These are phyloP conservation scores for Notholithocarpus densiflorus DNA, from an alignment of 306 rosid species.

Conservation along the genomic window DNA sequence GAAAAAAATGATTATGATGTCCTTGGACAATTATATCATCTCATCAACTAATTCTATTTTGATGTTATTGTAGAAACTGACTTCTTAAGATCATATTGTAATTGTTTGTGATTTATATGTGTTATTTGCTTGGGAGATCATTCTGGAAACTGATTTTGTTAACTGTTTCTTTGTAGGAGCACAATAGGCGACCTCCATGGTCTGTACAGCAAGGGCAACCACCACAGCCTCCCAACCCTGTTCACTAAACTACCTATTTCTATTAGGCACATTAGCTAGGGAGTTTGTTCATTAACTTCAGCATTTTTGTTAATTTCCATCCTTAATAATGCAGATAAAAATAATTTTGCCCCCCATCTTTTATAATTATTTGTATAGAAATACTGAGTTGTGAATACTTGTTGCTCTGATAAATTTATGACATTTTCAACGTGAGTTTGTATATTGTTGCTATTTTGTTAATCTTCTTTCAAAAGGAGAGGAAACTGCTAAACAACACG, in stretches of 20 bases:
- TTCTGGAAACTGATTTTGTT: slow-evolving; percentile 5
- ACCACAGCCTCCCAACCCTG: slow-evolving; percentile 30
- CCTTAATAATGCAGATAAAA: neutral
- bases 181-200: slow-evolving; percentile 78
- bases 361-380: no score
- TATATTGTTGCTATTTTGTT: no score
- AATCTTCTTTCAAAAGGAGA: no score
- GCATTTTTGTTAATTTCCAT: neutral
- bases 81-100: neutral
- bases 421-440: no score
- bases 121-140: neutral
- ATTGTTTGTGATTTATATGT: neutral
- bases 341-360: no score
- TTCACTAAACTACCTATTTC: slow-evolving; percentile 23
- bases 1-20: neutral
- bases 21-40: neutral
- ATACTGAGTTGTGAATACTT: no score
- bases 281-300: neutral
- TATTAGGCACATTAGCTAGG: neutral
- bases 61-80: neutral
- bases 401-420: no score
- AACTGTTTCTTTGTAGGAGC: slow-evolving; percentile 47
- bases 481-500: no score
- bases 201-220: slow-evolving; percentile 74
- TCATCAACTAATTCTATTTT: neutral